A percentile compares a stretch with the other conserved stretches of the same genome.
Conservation (phyloP, 768 basidiomycete species). For the Butyriboletus loyo region DNA sequence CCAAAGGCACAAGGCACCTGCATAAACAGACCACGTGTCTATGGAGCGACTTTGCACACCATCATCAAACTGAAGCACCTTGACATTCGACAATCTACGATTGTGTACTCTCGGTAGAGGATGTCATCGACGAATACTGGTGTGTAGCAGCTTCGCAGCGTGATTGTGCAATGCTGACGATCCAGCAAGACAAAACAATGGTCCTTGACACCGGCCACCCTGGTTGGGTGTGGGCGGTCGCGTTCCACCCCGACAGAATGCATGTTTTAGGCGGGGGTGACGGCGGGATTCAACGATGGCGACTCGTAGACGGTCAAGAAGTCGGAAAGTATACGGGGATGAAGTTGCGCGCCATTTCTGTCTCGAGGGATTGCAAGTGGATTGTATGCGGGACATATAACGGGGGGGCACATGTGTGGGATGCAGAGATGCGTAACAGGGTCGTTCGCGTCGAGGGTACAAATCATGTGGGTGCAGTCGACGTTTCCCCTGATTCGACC, state of each 20-base stretch:
- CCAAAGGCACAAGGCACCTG: too few species aligned
- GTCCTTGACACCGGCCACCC: too few species aligned
- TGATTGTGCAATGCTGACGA: background rate
- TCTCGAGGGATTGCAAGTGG: background rate
- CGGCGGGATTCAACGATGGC: background rate
- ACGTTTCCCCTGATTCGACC: background rate
- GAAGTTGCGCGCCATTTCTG: background rate
- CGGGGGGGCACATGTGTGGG: background rate
- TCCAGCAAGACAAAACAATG: background rate
- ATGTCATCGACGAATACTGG: background rate
- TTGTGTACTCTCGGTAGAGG: background rate
- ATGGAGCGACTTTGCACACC: too few species aligned
- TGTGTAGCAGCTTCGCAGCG: background rate
- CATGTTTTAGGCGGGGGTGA: background rate
- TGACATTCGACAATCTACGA: too few species aligned
- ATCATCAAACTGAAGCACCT: too few species aligned
- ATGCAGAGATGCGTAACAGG: background rate
- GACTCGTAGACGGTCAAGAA: background rate
- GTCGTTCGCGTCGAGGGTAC: background rate
- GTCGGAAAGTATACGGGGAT: background rate
- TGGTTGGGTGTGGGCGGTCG: background rate
- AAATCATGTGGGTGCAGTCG: accelerated
- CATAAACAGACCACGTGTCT: too few species aligned
- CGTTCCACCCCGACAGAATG: too few species aligned
- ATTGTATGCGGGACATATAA: background rate